Percentiles rank a stretch among this genome's conserved stretches.
These are phyloP conservation scores for Castanea mollissima DNA, from an alignment of 306 rosid species.

Conservation along the genomic window DNA sequence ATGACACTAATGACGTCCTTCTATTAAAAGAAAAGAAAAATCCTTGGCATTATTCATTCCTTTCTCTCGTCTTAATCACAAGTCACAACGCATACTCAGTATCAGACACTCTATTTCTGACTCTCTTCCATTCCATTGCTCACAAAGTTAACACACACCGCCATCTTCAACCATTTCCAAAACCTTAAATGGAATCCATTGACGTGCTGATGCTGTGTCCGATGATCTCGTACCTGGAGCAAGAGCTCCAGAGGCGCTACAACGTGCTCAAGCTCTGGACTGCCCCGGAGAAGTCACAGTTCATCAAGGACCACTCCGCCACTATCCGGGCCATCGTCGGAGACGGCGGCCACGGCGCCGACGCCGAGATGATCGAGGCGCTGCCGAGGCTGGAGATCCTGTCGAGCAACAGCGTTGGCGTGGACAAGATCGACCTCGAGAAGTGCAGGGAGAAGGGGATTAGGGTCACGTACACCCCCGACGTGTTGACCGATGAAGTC, in stretches of 20 bases:
- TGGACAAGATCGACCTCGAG: constrained; percentile 59
- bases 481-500: constrained; percentile 81
- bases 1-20: too few relatives aligned
- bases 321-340: constrained; percentile 67
- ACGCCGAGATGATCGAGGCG: constrained; percentile 48
- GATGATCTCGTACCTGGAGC: constrained; percentile 52
- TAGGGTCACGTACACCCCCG: constrained; percentile 72
- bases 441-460: constrained; percentile 67
- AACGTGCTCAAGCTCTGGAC: constrained; percentile 51
- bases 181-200: too few relatives aligned
- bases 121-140: too few relatives aligned
- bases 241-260: constrained; percentile 71
- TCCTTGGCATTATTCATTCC: too few relatives aligned
- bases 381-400: constrained; percentile 75
- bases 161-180: too few relatives aligned
- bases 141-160: too few relatives aligned
- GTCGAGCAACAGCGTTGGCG: constrained; percentile 68
- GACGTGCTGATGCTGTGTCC: constrained; percentile 26
- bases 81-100: too few relatives aligned
- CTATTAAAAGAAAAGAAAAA: too few relatives aligned
- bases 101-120: too few relatives aligned
- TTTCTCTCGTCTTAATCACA: too few relatives aligned
- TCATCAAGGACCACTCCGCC: constrained; percentile 36
- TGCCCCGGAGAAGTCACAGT: constrained; percentile 30
- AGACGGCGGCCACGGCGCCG: constrained; percentile 40